Conservation (phyloP, 371 early-diverging fungal species). For the Mucor indicus region DNA sequence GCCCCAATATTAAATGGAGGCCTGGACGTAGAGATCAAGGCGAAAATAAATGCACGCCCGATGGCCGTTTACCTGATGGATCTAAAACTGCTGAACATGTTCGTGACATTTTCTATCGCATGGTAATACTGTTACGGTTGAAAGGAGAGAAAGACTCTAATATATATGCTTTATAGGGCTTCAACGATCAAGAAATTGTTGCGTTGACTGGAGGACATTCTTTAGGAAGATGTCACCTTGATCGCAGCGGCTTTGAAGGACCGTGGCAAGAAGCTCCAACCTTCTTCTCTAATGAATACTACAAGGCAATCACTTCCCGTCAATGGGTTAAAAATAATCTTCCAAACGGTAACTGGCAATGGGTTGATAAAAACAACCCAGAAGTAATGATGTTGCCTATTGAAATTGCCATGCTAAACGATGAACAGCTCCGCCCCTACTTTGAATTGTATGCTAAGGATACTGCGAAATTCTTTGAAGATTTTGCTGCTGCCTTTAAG, state of each 20-base stretch:
- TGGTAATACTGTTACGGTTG: no score
- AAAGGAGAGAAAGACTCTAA: no score
- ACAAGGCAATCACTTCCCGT: constrained; percentile 70
- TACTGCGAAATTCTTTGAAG: constrained; percentile 73
- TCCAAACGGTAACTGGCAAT: constrained; percentile 85
- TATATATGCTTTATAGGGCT: no score
- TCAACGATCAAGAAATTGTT: constrained; percentile 94
- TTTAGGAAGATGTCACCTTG: constrained; percentile 93
- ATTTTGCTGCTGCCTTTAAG: constrained; percentile 80
- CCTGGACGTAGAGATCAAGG: constrained; percentile 70
- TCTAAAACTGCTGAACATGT: constrained; percentile 63
- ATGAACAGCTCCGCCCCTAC: constrained; percentile 73
- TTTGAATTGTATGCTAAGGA: constrained; percentile 85
- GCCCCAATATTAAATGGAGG: constrained; percentile 75
- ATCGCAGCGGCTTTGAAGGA: constrained; percentile 87
- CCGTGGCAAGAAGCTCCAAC: constrained; percentile 91
- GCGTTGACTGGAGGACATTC: constrained; percentile 93
- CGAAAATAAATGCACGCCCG: constrained; percentile 61
- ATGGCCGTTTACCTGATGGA: constrained; percentile 86
- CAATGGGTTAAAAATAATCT: constrained; percentile 78
- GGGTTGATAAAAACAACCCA: constrained; percentile 70
- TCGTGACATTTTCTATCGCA: constrained; percentile 68
- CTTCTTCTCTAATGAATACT: constrained; percentile 88
- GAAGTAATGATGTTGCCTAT: constrained; percentile 51
- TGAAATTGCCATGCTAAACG: constrained; percentile 45